Evolutionary conservation across 345 rosid species (phyloP), one percentile per base, ranked within the genome.

Genomic region (Syzygium grande): DNA sequence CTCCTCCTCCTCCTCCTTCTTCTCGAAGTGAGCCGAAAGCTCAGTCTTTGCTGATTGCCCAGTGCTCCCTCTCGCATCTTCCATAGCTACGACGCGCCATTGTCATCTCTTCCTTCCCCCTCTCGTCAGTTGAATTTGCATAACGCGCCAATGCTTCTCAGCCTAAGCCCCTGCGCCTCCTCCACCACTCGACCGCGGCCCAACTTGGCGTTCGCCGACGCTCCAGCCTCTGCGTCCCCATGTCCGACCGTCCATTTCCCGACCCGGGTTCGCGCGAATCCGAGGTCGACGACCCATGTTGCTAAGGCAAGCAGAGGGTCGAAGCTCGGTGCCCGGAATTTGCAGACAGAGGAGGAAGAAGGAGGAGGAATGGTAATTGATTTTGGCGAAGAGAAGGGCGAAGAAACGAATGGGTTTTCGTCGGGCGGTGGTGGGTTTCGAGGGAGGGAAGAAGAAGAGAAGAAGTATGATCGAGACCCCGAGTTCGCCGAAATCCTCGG

Each of bases 401-500:
- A 89, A 1, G 92, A 86, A 23, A 91, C 89, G 6, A 90, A 90
- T 6, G 87, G 89, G 29, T 87, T 89, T 41, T 90, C 68, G 3
- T 89, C 87, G 53, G 54, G 86, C 84, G 85, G 88, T 84, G 86
- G 89, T 25, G 89, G 89, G 43, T 94, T 88, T 63, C 65, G 92
- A 87, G 84, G 95, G 59, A 90, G 92, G 41, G 91, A 89, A 51
- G 91, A 90, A 84, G 93, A 92, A 9, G 94, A 93, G 51, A 93
- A 88, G 41, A 92, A 94, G 84, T 95, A 92, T 88, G 99, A 97
- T 80, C 95, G 89, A 88, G 96, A 97, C 90, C 99, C 99, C 5
- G 98, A 96, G 87, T 95, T 95, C 79, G 99, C 98, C 29, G 98
- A 96, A 49, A 96, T 97, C 90, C 89, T 97, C 1, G 98, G 98